Conservation (phyloP, 1,284 basidiomycete species). For the Erythrobasidium hasegawianum region DNA sequence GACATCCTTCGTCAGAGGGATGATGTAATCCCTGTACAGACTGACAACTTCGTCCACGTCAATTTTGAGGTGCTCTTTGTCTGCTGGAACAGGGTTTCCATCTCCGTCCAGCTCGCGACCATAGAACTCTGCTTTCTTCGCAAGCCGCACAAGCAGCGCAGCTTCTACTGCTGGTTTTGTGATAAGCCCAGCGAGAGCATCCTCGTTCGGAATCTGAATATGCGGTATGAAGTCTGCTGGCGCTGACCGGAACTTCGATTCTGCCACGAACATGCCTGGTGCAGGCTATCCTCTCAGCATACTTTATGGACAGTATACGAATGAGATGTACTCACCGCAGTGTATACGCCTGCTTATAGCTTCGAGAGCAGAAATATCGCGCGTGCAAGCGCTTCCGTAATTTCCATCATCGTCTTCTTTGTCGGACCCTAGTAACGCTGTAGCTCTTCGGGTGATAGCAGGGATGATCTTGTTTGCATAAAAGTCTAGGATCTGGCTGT, state of each 20-base stretch:
- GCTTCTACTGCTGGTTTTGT: constrained; percentile 94
- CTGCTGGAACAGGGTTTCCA: constrained; percentile 53
- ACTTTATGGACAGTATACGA: no score
- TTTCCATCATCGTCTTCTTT: constrained; percentile 87
- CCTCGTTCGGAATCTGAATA: constrained; percentile 73
- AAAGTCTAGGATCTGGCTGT: constrained; percentile 80
- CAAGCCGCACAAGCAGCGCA: constrained; percentile 75
- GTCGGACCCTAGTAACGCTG: constrained; percentile 58
- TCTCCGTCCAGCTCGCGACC: constrained; percentile 81
- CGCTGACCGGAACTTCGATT: constrained; percentile 84
- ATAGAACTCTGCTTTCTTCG: constrained; percentile 88
- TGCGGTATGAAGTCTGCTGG: constrained; percentile 87
- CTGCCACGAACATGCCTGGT: constrained; percentile 95
- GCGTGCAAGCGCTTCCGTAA: constrained; percentile 88
- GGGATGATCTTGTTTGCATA: constrained; percentile 79
- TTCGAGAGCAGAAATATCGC: constrained; percentile 91
- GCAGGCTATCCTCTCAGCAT: background rate
- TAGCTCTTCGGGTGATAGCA: constrained; percentile 69
- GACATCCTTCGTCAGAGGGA: constrained; percentile 94
- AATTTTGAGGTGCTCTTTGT: constrained; percentile 60
- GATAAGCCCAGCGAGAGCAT: constrained; percentile 70
- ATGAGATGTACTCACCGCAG: constrained; percentile 86
- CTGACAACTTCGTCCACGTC: constrained; percentile 89
- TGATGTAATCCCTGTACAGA: constrained; percentile 90
- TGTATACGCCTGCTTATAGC: constrained; percentile 93